Base-by-base conservation (phyloP, 306 rosid genomes). In the Vigna mungo region DNA sequence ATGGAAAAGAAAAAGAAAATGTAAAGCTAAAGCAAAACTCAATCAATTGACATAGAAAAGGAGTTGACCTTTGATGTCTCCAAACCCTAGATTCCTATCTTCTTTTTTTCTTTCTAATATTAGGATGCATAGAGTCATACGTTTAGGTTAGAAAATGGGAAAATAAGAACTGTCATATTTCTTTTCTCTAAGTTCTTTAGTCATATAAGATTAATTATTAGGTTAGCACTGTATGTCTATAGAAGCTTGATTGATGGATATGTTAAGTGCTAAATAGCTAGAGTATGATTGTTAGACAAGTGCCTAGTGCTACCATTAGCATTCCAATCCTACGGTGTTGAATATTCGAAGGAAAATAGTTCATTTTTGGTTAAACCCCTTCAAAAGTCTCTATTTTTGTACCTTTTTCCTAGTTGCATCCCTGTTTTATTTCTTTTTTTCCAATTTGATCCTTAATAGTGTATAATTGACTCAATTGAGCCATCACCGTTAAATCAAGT, bases 11-110 rank as follows among this genome's bases (percentile, higher is more conserved):
- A 25, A 56, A 56, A 8, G 12, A 3, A 32, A 5, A 32, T 32
- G 4, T 59, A 60, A 58, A 60, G 66, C 15, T 60, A 60, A 32
- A 60, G 43, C 20, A 60, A 60, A 60, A 60, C 67, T 2, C 13
- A 30, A 60, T 27, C 32, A 43, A 60, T 60, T 60, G 20, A 60
- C 15, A 32, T 15, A 13, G 20, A 30, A 60, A 59, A 27, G 20
- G 21, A 32, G 20, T 60, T 60, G 44, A 14, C 10, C 44, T 60
- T 14, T 25, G 41, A 60, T 30, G 20, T 15, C 34, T 60, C 67
- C 67, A 30, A 20, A 60, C 65, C 39, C 41, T 13, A 14, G 4
- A 60, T 60, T 21, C 21, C 32, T 30, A 30, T 30, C 34, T 5
- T 59, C 11, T 7, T 37, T 4, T 37, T 7, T 27, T 59, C 30